Percentiles rank a stretch among this genome's conserved stretches.
Evolutionary conservation across 768 basidiomycete species (phyloP).

Genomic region (Steccherinum ochraceum): DNA sequence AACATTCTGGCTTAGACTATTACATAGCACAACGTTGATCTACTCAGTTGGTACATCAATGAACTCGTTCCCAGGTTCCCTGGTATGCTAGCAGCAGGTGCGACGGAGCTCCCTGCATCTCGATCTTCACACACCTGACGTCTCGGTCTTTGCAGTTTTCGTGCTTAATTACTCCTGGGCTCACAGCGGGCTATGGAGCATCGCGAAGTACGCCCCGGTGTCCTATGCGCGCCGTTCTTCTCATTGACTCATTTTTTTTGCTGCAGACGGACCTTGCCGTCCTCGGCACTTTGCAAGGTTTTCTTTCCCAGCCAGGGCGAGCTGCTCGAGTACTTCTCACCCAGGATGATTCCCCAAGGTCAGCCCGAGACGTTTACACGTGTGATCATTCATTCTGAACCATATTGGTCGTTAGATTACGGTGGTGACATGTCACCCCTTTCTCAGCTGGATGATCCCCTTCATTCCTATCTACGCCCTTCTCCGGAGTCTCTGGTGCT

Average conservation of each 20-base stretch:
- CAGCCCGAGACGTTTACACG: conserved; percentile 11
- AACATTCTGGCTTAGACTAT: conserved; percentile 11
- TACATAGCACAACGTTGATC: conserved; percentile 44
- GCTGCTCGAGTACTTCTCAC: conserved; percentile 48
- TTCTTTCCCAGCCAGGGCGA: conserved; percentile 58
- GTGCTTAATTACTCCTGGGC: conserved; percentile 72
- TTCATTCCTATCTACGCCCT: conserved; percentile 19
- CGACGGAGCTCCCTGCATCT: conserved; percentile 11
- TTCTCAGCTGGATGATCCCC: conserved; percentile 43
- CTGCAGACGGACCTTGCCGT: conserved; percentile 56
- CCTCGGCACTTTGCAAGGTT: conserved; percentile 51
- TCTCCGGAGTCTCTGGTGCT: conserved; percentile 11
- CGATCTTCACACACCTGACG: conserved; percentile 2
- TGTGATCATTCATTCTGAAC: conserved; percentile 15
- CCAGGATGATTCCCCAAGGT: conserved; percentile 56
- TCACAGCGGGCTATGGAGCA: conserved; percentile 60
- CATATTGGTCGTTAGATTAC: conserved; percentile 42
- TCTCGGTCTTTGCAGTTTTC: conserved; percentile 41
- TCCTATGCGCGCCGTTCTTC: conserved; percentile 1
- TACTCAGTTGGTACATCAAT: conserved; percentile 56
- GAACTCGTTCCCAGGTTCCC: conserved; percentile 69
- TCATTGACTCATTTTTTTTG: conserved; percentile 2
- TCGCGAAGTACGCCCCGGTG: conserved; percentile 47
- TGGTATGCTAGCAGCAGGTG: conserved; percentile 71
- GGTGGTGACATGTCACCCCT: conserved; percentile 56